A percentile compares a stretch with the other conserved stretches of the same genome.
phyloP scores from a whole-genome alignment of 1,139 yeast genomes.

The Diutina mesorugosa region DNA sequence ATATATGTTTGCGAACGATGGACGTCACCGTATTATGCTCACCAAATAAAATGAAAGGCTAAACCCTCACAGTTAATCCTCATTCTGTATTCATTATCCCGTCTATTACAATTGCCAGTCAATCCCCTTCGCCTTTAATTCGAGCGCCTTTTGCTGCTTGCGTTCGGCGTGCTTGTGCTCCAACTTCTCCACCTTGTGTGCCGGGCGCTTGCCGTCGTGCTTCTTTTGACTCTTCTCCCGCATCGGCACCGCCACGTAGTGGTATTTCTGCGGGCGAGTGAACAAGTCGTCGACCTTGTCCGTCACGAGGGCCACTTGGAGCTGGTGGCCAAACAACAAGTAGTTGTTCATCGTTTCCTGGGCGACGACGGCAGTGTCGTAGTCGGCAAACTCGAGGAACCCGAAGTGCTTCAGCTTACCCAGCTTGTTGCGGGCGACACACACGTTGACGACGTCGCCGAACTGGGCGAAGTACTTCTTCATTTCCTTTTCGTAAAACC shows the following conservation, averaged over 20 bases:
- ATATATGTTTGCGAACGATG: neutral
- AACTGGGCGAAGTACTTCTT: constrained; percentile 77
- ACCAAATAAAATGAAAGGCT: neutral
- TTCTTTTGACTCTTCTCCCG: constrained; percentile 38
- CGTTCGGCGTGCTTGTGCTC: constrained; percentile 7
- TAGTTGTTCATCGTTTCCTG: constrained; percentile 95
- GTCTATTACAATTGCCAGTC: neutral
- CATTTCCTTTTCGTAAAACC: constrained; percentile 79
- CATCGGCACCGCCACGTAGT: constrained; percentile 44
- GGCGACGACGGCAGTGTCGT: constrained; percentile 75
- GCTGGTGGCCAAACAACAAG: constrained; percentile 72
- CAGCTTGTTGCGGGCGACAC: constrained; percentile 79
- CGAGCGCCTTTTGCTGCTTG: neutral
- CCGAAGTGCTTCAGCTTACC: constrained; percentile 93
- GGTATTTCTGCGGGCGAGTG: constrained; percentile 37
- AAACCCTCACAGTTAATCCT: too few species aligned
- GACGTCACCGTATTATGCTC: neutral
- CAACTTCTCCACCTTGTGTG: constrained; percentile 45
- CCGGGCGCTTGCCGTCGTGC: constrained; percentile 43
- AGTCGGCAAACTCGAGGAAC: constrained; percentile 66
- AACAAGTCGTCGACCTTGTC: constrained; percentile 14
- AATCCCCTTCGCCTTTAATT: neutral
- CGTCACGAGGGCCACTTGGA: constrained; percentile 49
- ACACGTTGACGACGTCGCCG: constrained; percentile 67
- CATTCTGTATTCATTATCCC: neutral